phyloP scores from a whole-genome alignment of 768 basidiomycete species.

The Agrocybe pediades region DNA sequence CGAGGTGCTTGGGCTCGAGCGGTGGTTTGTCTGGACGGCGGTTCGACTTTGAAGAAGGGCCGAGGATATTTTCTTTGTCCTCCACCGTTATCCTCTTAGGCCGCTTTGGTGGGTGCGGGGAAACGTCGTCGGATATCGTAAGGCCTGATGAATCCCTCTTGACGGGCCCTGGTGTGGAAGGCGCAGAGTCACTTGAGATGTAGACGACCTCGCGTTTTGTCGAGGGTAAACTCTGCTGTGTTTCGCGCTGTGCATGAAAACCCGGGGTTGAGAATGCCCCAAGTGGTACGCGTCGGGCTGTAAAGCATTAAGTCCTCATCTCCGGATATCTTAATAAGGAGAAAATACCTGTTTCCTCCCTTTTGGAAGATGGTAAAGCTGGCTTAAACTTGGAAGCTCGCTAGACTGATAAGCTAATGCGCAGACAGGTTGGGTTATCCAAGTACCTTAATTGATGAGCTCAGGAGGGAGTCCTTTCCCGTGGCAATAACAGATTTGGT shows the following conservation, averaged over 20 bases:
- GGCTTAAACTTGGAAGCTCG: slow-evolving; percentile 16
- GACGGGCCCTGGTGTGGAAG: slow-evolving; percentile 31
- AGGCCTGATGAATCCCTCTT: slow-evolving; percentile 46
- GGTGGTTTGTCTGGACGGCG: background rate
- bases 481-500: background rate
- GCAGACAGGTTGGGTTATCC: background rate
- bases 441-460: background rate
- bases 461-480: background rate
- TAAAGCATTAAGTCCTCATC: background rate
- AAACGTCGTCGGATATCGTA: slow-evolving; percentile 27
- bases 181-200: slow-evolving; percentile 39
- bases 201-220: slow-evolving; percentile 28
- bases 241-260: slow-evolving; percentile 25
- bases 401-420: background rate
- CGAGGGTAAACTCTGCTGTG: slow-evolving; percentile 9
- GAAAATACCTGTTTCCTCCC: slow-evolving; percentile 1
- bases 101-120: slow-evolving; percentile 33
- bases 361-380: slow-evolving; percentile 4
- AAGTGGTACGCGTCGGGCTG: slow-evolving; percentile 25
- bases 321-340: background rate
- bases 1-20: slow-evolving; percentile 2
- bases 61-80: slow-evolving; percentile 38
- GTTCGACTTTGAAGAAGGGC: slow-evolving; percentile 10
- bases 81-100: slow-evolving; percentile 25
- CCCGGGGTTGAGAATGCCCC: slow-evolving; percentile 50